phyloP scores from a whole-genome alignment of 108 stramenopile species.

The Skeletonema potamos region DNA sequence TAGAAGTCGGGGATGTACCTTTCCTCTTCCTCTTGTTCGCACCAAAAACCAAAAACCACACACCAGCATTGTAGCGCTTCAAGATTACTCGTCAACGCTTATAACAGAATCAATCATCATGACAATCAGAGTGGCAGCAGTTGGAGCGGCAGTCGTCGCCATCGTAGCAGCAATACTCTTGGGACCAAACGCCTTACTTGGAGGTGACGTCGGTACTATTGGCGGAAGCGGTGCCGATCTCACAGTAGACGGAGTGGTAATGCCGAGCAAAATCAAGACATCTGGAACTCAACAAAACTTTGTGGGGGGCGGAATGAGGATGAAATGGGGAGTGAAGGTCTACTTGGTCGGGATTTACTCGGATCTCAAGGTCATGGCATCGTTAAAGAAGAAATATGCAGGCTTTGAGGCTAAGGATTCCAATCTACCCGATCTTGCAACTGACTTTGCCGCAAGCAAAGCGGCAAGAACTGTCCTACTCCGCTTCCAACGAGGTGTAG shows the following conservation, averaged over 20 bases:
- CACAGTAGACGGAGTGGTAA: conserved; percentile 6
- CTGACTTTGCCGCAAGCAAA: conserved; percentile 13
- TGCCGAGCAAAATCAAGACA: conserved; percentile 6
- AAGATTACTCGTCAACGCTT: too few species aligned
- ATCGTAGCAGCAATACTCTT: background rate
- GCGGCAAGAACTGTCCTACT: conserved; percentile 15
- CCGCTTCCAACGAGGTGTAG: conserved; percentile 29
- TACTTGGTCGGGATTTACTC: conserved; percentile 28
- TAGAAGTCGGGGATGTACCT: too few species aligned
- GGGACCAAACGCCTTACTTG: background rate
- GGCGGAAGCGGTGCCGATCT: background rate
- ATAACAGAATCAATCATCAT: background rate
- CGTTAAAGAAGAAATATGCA: conserved; percentile 18
- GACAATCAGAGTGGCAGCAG: background rate
- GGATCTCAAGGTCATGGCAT: conserved; percentile 12
- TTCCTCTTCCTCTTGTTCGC: too few species aligned
- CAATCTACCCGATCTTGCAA: background rate
- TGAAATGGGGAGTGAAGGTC: conserved; percentile 28
- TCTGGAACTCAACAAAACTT: conserved; percentile 21
- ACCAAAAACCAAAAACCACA: too few species aligned
- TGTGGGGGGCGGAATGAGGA: conserved; percentile 20
- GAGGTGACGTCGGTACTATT: background rate
- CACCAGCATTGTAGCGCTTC: too few species aligned
- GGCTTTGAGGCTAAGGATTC: conserved; percentile 2
- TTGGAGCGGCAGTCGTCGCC: background rate